phyloP scores from a whole-genome alignment of 75 land plant species.

The Isoetes taiwanensis region DNA sequence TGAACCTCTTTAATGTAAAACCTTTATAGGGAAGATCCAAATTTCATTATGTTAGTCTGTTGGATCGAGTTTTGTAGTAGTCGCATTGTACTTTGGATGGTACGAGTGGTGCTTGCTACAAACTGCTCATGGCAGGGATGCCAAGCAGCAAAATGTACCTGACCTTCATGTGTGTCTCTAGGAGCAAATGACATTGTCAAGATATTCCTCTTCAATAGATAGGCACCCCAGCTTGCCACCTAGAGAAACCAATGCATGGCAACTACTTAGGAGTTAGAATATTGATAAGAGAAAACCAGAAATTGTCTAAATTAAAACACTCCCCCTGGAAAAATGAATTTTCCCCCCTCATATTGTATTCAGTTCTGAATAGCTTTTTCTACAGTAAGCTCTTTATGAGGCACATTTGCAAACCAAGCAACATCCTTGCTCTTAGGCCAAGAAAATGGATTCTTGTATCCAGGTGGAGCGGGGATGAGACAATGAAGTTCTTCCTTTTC shows the following conservation, averaged over 20 bases:
- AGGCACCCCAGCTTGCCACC: conserved; percentile 7
- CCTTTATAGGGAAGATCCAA: too few species aligned
- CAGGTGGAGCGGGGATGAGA: conserved; percentile 20
- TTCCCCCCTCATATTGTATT: conserved; percentile 30
- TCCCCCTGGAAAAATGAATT: conserved; percentile 38
- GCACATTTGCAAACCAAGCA: conserved; percentile 42
- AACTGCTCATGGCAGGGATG: conserved; percentile 4
- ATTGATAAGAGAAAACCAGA: too few species aligned
- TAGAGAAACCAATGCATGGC: not conserved
- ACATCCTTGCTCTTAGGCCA: conserved; percentile 38
- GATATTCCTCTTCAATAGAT: conserved; percentile 1
- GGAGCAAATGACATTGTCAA: conserved; percentile 7
- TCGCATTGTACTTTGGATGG: too few species aligned
- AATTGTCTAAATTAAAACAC: too few species aligned
- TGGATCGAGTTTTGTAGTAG: too few species aligned
- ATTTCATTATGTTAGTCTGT: too few species aligned
- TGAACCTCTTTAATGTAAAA: too few species aligned
- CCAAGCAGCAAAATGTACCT: conserved; percentile 2
- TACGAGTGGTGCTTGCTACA: too few species aligned
- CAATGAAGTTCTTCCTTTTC: conserved; percentile 9
- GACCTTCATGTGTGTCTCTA: conserved; percentile 7
- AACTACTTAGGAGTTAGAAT: not conserved
- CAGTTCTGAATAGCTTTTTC: conserved; percentile 39
- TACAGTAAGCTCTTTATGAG: conserved; percentile 17
- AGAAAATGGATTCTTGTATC: conserved; percentile 22